These are phyloP conservation scores for Periconia macrospinosa DNA, from an alignment of 2,329 filamentous ascomycete genomes.

Conservation along the genomic window DNA sequence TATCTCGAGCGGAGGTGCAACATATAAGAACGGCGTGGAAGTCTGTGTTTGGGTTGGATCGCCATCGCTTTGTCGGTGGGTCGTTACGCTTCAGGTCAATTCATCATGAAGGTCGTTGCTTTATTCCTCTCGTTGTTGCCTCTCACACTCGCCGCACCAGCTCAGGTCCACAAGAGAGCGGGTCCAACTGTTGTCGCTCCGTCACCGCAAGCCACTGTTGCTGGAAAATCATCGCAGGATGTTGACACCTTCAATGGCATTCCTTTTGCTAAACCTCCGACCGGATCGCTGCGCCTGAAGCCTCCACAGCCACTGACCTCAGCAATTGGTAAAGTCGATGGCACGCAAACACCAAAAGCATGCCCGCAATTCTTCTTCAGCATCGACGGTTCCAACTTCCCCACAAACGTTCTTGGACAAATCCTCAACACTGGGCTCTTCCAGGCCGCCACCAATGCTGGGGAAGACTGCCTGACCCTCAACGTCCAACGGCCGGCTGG, in stretches of 20 bases:
- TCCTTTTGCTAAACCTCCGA: constrained; percentile 72
- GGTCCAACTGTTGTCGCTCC: constrained; percentile 58
- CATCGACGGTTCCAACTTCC: constrained; percentile 42
- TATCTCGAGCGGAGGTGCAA: neutral
- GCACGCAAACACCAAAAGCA: constrained; percentile 59
- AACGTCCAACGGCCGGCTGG: constrained; percentile 47
- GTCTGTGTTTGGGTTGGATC: neutral
- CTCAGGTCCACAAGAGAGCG: constrained; percentile 49
- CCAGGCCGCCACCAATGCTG: constrained; percentile 39
- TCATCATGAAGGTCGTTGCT: constrained; percentile 30
- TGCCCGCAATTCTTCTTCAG: constrained; percentile 75
- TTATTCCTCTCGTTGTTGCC: constrained; percentile 27
- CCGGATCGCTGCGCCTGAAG: constrained; percentile 67
- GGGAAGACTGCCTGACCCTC: constrained; percentile 49
- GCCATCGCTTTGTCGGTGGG: constrained; percentile 1
- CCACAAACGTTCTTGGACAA: constrained; percentile 39
- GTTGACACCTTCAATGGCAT: constrained; percentile 75
- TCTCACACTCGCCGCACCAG: constrained; percentile 35
- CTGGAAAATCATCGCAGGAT: constrained; percentile 48
- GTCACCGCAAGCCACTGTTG: constrained; percentile 56
- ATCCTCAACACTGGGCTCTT: constrained; percentile 45
- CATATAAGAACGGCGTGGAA: neutral
- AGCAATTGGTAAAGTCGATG: constrained; percentile 63
- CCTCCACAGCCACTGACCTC: constrained; percentile 65
- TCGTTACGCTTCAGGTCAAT: neutral